phyloP scores from a whole-genome alignment of 208 protist species.

The Blastocrithidia nonstop region DNA sequence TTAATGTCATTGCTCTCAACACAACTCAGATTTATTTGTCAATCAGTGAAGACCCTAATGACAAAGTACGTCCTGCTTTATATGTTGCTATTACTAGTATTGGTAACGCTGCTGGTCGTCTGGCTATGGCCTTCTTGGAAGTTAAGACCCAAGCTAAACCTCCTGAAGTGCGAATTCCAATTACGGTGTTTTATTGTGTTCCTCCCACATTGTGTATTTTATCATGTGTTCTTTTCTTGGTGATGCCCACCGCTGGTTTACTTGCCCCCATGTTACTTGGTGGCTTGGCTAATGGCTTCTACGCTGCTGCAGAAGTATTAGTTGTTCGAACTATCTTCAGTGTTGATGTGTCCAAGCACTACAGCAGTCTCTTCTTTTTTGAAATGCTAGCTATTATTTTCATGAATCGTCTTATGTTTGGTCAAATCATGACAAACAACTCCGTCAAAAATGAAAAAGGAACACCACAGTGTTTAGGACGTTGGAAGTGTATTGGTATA shows the following conservation, averaged over 20 bases:
- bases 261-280: slow-evolving; percentile 19
- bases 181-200: slow-evolving; percentile 19
- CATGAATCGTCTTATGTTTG: slow-evolving; percentile 35
- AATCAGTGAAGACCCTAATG: slow-evolving; percentile 12
- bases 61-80: slow-evolving; percentile 9
- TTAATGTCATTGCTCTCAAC: slow-evolving; percentile 19
- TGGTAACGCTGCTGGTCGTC: slow-evolving; percentile 18
- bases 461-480: slow-evolving; percentile 7
- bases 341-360: slow-evolving; percentile 28
- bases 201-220: slow-evolving; percentile 10
- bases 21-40: slow-evolving; percentile 19
- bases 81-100: slow-evolving; percentile 23
- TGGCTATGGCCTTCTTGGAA: slow-evolving; percentile 19
- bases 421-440: slow-evolving; percentile 27
- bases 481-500: slow-evolving; percentile 14
- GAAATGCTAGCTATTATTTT: slow-evolving; percentile 19
- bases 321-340: slow-evolving; percentile 26
- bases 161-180: slow-evolving; percentile 13
- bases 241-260: slow-evolving; percentile 11
- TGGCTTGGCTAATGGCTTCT: slow-evolving; percentile 20
- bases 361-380: slow-evolving; percentile 30
- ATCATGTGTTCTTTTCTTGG: slow-evolving; percentile 13
- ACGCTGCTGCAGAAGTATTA: slow-evolving; percentile 20
- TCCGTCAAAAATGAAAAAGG: slow-evolving; percentile 4
- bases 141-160: slow-evolving; percentile 11